Conservation (phyloP, 345 rosid genomes). For the Schrenkiella parvula region DNA sequence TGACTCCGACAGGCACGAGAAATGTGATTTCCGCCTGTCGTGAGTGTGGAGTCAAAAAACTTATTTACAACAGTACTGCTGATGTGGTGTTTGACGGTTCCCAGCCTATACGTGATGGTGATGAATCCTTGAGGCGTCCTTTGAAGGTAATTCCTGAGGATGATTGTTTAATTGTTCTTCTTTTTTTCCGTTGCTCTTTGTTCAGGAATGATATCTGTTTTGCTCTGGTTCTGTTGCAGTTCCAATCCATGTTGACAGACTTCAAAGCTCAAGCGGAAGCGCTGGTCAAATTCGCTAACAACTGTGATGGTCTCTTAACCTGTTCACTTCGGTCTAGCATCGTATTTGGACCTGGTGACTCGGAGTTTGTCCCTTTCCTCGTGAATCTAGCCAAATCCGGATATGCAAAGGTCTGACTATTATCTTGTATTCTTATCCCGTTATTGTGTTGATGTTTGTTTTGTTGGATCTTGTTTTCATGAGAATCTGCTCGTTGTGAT, state of each 20-base stretch:
- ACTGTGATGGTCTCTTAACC: slow-evolving; percentile 75
- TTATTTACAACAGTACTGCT: slow-evolving; percentile 77
- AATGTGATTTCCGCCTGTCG: slow-evolving; percentile 76
- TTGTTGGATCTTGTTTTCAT: neutral
- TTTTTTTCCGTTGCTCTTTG: neutral
- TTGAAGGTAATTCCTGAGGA: slow-evolving; percentile 49
- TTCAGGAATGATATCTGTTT: slow-evolving; percentile 20
- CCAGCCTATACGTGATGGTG: slow-evolving; percentile 51
- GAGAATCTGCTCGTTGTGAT: neutral
- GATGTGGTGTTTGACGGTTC: slow-evolving; percentile 87
- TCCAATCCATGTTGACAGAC: slow-evolving; percentile 59
- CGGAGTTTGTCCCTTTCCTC: slow-evolving; percentile 51
- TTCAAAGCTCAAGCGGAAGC: slow-evolving; percentile 95
- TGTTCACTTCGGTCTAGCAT: slow-evolving; percentile 90
- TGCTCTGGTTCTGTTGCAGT: slow-evolving; percentile 42
- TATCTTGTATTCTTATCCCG: neutral
- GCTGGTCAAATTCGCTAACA: slow-evolving; percentile 64
- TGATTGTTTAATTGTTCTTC: neutral
- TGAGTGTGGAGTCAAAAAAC: slow-evolving; percentile 71
- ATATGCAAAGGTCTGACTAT: slow-evolving; percentile 66
- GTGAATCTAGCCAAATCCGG: slow-evolving; percentile 69
- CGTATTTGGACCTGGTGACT: slow-evolving; percentile 87
- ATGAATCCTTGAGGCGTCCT: slow-evolving; percentile 59
- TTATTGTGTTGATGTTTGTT: neutral
- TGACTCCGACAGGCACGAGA: slow-evolving; percentile 56